Base-by-base conservation (phyloP, 345 rosid species). In the Moricandia moricandioides region DNA sequence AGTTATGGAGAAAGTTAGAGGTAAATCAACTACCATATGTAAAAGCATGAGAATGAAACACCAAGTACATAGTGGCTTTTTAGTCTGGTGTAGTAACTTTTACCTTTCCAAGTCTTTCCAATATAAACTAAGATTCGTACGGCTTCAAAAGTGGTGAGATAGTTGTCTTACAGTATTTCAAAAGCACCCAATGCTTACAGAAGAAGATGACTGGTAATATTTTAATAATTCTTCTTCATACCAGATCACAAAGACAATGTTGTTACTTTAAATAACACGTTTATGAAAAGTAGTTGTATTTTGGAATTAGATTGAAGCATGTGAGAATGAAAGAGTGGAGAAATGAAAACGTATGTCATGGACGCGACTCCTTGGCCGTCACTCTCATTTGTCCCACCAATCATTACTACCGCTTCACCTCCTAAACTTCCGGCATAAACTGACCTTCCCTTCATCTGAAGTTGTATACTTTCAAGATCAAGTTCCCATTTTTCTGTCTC, bases 171-270 rank as follows among this genome's bases (percentile, higher is more conserved):
- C 45, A 39, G 13, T 39, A 39, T 4, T 39, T 39, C 13, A 39
- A 37, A 8, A 37, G 43, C 43, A 37, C 43, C 43, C 11, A 37
- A 1, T 37, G 43, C 43, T 37, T 8, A 37, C 43, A 37, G 92
- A 83, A 78, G 43, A 37, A 39, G 93, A 87, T 72, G 93, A 85
- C 7, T 88, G 93, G 93, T 89, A 86, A 69, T 73, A 13, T 40
- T 33, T 30, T 56, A 40, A 35, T 77, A 57, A 1, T 67, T 56
- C 61, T 35, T 3, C 31, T 30, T 30, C 5, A 30, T 5, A 56
- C 33, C 39, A 58, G 3, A 1, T 47, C 18, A 47, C 18, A 47
- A 58, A 13, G 5, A 59, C 43, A 75, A 35, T 62, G 74, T 54
- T 60, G 63, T 61, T 21, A 54, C 12, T 39, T 61, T 24, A 11